Evolutionary conservation across 441 rosid genomes (phyloP), one percentile per base, ranked within the genome.

Genomic region (Adansonia madagascariensis): DNA sequence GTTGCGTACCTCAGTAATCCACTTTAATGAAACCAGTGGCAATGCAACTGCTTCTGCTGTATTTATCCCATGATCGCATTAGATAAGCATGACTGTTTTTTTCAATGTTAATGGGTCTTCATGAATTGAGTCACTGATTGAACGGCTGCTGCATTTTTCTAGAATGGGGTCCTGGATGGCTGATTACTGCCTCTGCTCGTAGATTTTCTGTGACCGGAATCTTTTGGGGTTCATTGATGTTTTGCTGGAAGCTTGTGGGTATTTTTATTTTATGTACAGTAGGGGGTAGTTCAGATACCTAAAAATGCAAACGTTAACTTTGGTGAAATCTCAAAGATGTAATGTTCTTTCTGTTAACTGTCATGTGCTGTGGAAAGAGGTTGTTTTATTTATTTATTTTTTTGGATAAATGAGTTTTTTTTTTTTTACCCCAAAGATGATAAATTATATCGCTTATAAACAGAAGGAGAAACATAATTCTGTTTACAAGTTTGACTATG

Each of bases 1-100:
- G 61, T 17, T 46, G 77, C 12, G 20, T 77, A 72, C 74, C 61
- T 1, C 82, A 78, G 50, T 76, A 75, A 77, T 57, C 72, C 52
- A 47, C 4, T n/a, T 66, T 9, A n/a, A 31, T 27, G 60, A 31
- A 49, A 2, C 61, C 74, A n/a, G 53, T 71, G 4, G 9, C 9
- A 4, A 9, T 31, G 27, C n/a, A 31, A 31, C 46, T 31, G 46
- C 44, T 63, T 63, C 46, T 17, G 47, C 27, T 53, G 62, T 31
- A 8, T 31, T n/a, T 71, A 15, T 31, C 57, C 69, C 22, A 15
- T 0, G 9, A 44, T 8, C 43, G 17, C 10, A 35, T 47, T 3
- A 0, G 77, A 61, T 44, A 44, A 74, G 56, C 69, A 9, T 22
- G 17, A 14, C 41, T 44, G 3, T 43, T 46, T n/a, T 35, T 17